A percentile compares a stretch with the other conserved stretches of the same genome.
phyloP scores from a whole-genome alignment of 208 protist genomes.

The Naegleria lovaniensis region DNA sequence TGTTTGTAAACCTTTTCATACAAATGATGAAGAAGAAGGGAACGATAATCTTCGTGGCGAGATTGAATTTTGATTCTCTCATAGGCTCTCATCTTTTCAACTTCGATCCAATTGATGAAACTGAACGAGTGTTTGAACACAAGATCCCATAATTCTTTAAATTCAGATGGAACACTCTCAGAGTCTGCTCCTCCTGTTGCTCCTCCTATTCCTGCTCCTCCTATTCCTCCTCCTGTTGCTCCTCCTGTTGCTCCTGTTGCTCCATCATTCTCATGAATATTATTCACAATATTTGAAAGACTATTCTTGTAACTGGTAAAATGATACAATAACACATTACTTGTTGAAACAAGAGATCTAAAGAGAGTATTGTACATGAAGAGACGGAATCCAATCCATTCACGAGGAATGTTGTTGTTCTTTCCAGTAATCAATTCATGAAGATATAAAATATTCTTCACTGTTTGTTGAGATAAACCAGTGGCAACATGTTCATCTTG shows the following conservation, averaged over 20 bases:
- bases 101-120: background rate
- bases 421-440: background rate
- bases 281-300: background rate
- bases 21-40: background rate
- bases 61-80: background rate
- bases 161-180: background rate
- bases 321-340: background rate
- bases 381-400: background rate
- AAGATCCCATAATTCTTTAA: background rate
- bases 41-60: background rate
- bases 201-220: too few species aligned
- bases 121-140: background rate
- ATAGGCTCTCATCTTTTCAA: background rate
- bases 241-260: background rate
- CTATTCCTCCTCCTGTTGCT: too few species aligned
- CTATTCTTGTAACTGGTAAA: background rate
- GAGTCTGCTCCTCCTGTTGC: too few species aligned
- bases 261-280: background rate
- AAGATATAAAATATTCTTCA: background rate
- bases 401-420: background rate
- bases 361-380: background rate
- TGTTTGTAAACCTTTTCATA: background rate
- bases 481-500: background rate
- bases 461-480: background rate
- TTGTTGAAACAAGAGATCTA: background rate